Conservation (phyloP, 2,329 filamentous ascomycete genomes). For the Reticulascus tulasneorum region DNA sequence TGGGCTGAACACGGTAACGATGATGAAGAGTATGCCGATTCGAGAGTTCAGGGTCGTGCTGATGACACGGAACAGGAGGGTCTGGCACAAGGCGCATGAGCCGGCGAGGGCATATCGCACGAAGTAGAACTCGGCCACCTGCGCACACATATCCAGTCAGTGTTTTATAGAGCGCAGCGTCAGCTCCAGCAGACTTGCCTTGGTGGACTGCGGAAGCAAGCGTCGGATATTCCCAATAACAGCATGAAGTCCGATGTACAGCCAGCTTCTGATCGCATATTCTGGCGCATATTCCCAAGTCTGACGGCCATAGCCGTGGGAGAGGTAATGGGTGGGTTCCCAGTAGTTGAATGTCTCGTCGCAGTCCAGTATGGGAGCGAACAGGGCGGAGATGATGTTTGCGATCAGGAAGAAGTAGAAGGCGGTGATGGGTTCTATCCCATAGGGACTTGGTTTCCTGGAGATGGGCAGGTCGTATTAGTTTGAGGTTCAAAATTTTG, state of each 20-base stretch:
- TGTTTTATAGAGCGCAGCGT: too few relatives aligned
- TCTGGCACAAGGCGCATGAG: conserved; percentile 76
- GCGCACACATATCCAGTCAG: not conserved
- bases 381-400: conserved; percentile 72
- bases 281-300: conserved; percentile 99
- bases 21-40: conserved; percentile 79
- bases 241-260: conserved; percentile 80
- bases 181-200: conserved; percentile 33
- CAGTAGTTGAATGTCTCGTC: conserved; percentile 99
- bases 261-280: conserved; percentile 92
- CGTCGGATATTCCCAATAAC: conserved; percentile 63
- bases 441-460: conserved; percentile 52
- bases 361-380: conserved; percentile 92
- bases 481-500: not conserved
- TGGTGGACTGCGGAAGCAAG: conserved; percentile 57
- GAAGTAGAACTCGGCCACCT: conserved; percentile 79
- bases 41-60: conserved; percentile 73
- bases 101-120: conserved; percentile 73
- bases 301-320: conserved; percentile 87
- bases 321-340: conserved; percentile 93
- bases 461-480: not conserved
- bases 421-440: conserved; percentile 67
- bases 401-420: conserved; percentile 77
- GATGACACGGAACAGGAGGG: conserved; percentile 73
- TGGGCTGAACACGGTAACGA: conserved; percentile 72